phyloP scores from a whole-genome alignment of 257 asterid genomes.

The Nicotiana tomentosiformis region DNA sequence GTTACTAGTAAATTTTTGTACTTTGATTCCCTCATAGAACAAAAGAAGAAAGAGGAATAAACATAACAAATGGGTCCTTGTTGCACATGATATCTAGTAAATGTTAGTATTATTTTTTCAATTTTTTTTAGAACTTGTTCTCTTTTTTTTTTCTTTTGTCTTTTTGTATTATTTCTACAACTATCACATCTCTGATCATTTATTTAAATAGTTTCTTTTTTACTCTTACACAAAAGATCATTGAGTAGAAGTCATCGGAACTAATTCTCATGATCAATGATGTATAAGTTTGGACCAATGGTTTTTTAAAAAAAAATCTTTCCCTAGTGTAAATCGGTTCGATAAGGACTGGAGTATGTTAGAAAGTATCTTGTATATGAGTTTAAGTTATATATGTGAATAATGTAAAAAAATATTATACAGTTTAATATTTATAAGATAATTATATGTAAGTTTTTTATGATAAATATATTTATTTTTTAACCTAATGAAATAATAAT shows the following conservation, averaged over 20 bases:
- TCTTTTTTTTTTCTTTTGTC: not conserved
- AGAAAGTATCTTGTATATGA: not conserved
- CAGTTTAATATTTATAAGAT: no score
- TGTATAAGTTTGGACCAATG: not conserved
- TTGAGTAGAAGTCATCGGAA: not conserved
- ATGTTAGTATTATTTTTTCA: not conserved
- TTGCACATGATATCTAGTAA: not conserved
- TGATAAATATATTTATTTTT: no score
- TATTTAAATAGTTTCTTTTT: not conserved
- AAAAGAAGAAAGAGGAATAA: conserved; percentile 2
- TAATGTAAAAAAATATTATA: no score
- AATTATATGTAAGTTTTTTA: no score
- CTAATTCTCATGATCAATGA: not conserved
- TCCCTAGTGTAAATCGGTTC: not conserved
- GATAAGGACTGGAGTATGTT: not conserved
- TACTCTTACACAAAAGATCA: not conserved
- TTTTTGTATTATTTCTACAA: not conserved
- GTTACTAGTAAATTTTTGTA: not conserved
- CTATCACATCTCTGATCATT: conserved; percentile 1
- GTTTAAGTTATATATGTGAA: no score
- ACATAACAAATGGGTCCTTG: conserved; percentile 1
- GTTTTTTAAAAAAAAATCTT: not conserved
- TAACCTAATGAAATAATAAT: no score
- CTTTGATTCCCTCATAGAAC: not conserved
- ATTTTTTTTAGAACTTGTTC: not conserved